Evolutionary conservation across 2,329 filamentous ascomycete genomes (phyloP).

Genomic region (Aspergillus caelatus): DNA sequence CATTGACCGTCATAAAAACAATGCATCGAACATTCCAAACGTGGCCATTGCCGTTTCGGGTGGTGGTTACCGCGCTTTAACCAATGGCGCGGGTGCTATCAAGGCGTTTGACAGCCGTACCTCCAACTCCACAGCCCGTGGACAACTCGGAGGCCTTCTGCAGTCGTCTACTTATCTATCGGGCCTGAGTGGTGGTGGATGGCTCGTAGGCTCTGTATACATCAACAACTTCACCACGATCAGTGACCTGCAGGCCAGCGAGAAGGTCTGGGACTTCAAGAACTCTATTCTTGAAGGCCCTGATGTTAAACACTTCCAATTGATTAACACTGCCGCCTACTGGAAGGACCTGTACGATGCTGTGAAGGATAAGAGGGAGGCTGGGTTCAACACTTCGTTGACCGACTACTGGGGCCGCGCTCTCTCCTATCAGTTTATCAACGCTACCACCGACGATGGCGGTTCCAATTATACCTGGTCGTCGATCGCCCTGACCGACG

Average conservation of each 20-base stretch:
- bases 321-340: slow-evolving; percentile 58
- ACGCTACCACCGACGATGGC: slow-evolving; percentile 64
- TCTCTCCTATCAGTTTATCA: slow-evolving; percentile 82
- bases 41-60: slow-evolving; percentile 79
- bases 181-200: slow-evolving; percentile 79
- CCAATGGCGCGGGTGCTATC: slow-evolving; percentile 79
- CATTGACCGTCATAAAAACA: slow-evolving; percentile 61
- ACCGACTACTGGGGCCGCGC: slow-evolving; percentile 88
- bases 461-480: slow-evolving; percentile 81
- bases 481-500: slow-evolving; percentile 66
- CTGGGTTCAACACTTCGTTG: slow-evolving; percentile 69
- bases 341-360: slow-evolving; percentile 61
- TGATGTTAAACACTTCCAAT: slow-evolving; percentile 44
- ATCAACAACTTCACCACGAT: slow-evolving; percentile 77
- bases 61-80: slow-evolving; percentile 83
- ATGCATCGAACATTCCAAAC: slow-evolving; percentile 63
- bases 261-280: slow-evolving; percentile 63
- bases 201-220: slow-evolving; percentile 81
- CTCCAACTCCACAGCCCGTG: slow-evolving; percentile 59
- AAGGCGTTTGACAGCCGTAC: slow-evolving; percentile 79
- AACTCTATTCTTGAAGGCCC: slow-evolving; percentile 65
- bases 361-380: slow-evolving; percentile 63
- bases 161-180: slow-evolving; percentile 80
- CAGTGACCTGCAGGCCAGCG: slow-evolving; percentile 14
- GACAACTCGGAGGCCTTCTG: slow-evolving; percentile 77